These are phyloP conservation scores for Aspergillus calidoustus DNA, from an alignment of 2,329 filamentous ascomycete species.

Conservation along the genomic window DNA sequence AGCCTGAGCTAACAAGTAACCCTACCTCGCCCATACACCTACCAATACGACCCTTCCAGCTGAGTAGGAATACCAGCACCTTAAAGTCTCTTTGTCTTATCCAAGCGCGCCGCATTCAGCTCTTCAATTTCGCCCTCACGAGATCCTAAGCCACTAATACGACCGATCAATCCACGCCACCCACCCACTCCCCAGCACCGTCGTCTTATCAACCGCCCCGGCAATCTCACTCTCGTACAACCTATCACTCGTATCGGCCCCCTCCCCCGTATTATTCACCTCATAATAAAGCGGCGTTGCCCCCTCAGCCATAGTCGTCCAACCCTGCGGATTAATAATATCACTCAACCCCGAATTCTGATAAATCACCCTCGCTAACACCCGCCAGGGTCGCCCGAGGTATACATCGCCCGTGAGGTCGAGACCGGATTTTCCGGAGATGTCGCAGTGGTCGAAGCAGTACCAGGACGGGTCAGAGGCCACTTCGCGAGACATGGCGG, in stretches of 20 bases:
- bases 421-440: constrained; percentile 27
- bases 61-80: no score
- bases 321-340: constrained; percentile 39
- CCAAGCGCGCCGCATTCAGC: no score
- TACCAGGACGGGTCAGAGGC: constrained; percentile 36
- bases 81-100: no score
- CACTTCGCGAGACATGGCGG: constrained; percentile 35
- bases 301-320: constrained; percentile 37
- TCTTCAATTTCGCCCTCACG: no score
- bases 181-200: constrained; percentile 30
- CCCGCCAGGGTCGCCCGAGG: constrained; percentile 41
- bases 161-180: constrained; percentile 25
- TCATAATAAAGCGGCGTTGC: constrained; percentile 40
- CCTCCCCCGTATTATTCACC: constrained; percentile 33
- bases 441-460: constrained; percentile 35
- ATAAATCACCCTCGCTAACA: constrained; percentile 40
- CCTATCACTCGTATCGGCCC: constrained; percentile 27
- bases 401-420: constrained; percentile 32
- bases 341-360: constrained; percentile 34
- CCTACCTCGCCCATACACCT: no score
- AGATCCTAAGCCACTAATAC: neutral
- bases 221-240: constrained; percentile 29
- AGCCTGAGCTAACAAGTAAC: no score
- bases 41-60: no score
- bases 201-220: constrained; percentile 31